Base-by-base conservation (phyloP, 805 yeast genomes). In the Saturnispora quitensis region DNA sequence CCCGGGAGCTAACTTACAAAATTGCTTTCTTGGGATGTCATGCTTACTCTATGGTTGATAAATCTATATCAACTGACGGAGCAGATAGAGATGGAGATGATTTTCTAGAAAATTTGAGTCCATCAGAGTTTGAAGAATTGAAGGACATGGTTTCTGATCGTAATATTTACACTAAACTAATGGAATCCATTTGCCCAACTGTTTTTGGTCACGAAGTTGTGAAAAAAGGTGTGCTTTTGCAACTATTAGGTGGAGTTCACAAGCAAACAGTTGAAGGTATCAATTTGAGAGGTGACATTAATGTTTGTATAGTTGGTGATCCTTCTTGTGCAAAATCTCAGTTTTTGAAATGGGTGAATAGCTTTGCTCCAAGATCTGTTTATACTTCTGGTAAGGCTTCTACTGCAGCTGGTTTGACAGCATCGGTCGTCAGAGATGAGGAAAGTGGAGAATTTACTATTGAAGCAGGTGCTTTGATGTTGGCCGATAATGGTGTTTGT, bases 311-410 rank as follows among this genome's bases (percentile, higher is more conserved):
- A 57, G 98, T 91, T 49, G 99, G 99, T 47, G 99, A 91, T 67
- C 99, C 99, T 3, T 89, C 97, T 2, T 91, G 98, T 10, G 88
- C 98, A 34, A 91, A 91, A 68, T 90, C 97, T 0, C 99, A 91
- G 68, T 91, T 91, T 64, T 73, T 91, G 65, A 93, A 93, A 68
- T 93, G 93, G 67, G 96, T 93, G 13, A 84, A 89, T 60, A 80
- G 86, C 1, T 89, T 91, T 66, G 80, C 95, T 18, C 98, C 98
- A 31, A 78, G 99, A 62, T 87, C 98, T 2, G 90, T 91, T 34
- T 91, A 93, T 63, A 93, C 99, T 1, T 90, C 98, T 0, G 99
- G 99, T 68, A 91, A 91, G 66, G 98, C 99, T 0, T 90, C 97
- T 0, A 83, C 98, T 3, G 99, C 99, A 5, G 99, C 99, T 8